Conservation (phyloP, 371 early-diverging fungal species). For the Lichtheimia hyalospora region DNA sequence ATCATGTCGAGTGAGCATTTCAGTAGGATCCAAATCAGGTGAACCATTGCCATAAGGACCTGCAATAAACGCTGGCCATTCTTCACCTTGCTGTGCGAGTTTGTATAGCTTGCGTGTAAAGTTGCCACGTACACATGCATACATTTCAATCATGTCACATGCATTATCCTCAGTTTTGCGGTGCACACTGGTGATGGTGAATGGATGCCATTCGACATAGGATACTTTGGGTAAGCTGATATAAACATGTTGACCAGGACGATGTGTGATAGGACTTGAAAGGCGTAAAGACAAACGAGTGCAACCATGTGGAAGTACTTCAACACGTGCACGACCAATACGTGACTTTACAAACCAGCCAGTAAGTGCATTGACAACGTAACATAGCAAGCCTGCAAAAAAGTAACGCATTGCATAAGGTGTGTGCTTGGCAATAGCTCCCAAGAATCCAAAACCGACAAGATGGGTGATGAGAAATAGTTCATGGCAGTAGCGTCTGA, state of each 20-base stretch:
- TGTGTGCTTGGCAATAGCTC: constrained; percentile 54
- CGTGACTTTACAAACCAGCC: constrained; percentile 60
- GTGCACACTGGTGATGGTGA: constrained; percentile 50
- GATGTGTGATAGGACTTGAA: constrained; percentile 36
- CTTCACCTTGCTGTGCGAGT: constrained; percentile 30
- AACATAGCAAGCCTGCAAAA: constrained; percentile 49
- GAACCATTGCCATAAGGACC: constrained; percentile 51
- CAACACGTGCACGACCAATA: constrained; percentile 45
- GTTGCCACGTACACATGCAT: constrained; percentile 54
- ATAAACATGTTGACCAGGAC: constrained; percentile 57
- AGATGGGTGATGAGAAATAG: constrained; percentile 51
- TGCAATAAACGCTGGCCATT: constrained; percentile 43
- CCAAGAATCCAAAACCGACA: constrained; percentile 48
- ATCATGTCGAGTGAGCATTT: constrained; percentile 22
- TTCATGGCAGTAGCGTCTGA: constrained; percentile 52
- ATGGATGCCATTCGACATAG: constrained; percentile 62
- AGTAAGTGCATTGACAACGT: constrained; percentile 45
- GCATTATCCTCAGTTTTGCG: constrained; percentile 8
- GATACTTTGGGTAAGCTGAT: constrained; percentile 59
- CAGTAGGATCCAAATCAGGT: constrained; percentile 8
- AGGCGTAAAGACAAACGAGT: constrained; percentile 48
- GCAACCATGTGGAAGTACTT: constrained; percentile 40
- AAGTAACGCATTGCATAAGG: constrained; percentile 66
- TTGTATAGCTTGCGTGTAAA: constrained; percentile 47
- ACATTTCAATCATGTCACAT: constrained; percentile 37